Evolutionary conservation across 768 basidiomycete genomes (phyloP), one percentile per base, ranked within the genome.

Genomic region (Lepiota venenata): DNA sequence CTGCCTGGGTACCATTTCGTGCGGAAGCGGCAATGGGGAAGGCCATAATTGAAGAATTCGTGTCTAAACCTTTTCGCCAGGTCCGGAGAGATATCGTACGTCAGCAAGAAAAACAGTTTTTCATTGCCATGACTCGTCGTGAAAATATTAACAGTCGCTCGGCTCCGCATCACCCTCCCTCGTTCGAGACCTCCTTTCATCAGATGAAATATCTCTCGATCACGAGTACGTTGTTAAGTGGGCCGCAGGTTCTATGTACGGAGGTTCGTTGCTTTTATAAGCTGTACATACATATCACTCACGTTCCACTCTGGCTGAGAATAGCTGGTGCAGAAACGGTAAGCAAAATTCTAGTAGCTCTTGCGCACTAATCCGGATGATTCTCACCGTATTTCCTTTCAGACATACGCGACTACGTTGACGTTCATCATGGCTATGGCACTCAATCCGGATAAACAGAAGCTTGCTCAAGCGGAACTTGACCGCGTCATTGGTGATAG

Each of bases 1-100:
- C 25, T 1, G 74, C 75, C 55, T 81, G 81, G 77, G 60, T 83
- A 21, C 83, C 83, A 69, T 0, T 86, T 84, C 69, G 72, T 80
- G 60, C 61, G 65, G 25, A 66, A 8, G 83, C 79, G 2, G 59
- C 63, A 0, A 60, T 64, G 37, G 83, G 81, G 79, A 65, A 68
- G 16, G 61, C 63, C 38, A 59, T 67, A 10, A 66, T 71, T 22
- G 52, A 69, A 5, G 61, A 69, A 18, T 70, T 78, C 63, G 61
- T 69, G 7, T 66, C 74, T 12, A 52, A 64, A 11, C 78, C 79
- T 0, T 79, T 63, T 20, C 18, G 22, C n/a, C 52, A 53, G 6
- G 52, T 42, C 27, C 39, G 54, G 20, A 12, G 14, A 10, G 27
- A 50, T 11, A 58, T 49, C 11, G 57, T 58, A 29, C 4, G 46